These are phyloP conservation scores for Naegleria gruberi DNA, from an alignment of 208 protist genomes.

Conservation along the genomic window DNA sequence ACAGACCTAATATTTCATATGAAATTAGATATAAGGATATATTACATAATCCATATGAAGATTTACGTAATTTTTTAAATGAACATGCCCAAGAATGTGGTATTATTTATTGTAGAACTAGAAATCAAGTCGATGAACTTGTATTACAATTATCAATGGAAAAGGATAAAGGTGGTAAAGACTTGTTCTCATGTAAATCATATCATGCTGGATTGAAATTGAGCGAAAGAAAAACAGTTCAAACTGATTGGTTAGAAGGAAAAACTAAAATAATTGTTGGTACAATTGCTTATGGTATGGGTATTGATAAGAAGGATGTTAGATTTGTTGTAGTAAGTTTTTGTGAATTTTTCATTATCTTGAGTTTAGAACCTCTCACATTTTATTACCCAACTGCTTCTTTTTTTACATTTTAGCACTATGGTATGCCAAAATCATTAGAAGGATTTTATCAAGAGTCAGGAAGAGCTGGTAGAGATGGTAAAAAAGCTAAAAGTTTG, in stretches of 20 bases:
- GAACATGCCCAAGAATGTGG: background rate
- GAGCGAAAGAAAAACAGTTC: background rate
- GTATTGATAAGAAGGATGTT: slow-evolving; percentile 24
- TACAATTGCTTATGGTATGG: slow-evolving; percentile 28
- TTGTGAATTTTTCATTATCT: too few relatives aligned
- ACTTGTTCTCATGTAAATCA: background rate
- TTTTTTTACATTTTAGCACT: too few relatives aligned
- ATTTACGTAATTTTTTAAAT: background rate
- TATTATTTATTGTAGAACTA: slow-evolving; percentile 27
- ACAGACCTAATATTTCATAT: slow-evolving; percentile 1
- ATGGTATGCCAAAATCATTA: background rate
- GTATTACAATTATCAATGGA: background rate
- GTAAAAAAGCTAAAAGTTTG: slow-evolving; percentile 22
- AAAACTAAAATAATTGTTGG: background rate
- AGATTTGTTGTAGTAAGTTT: slow-evolving; percentile 21
- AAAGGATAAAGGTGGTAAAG: background rate
- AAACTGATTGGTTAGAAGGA: background rate
- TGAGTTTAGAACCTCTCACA: too few relatives aligned
- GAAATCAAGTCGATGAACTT: background rate
- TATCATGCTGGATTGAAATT: background rate
- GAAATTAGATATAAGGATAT: slow-evolving; percentile 14
- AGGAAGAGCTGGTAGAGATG: slow-evolving; percentile 69
- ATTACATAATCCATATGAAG: background rate
- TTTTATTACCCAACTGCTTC: too few relatives aligned
- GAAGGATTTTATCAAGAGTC: slow-evolving; percentile 41